phyloP scores from a whole-genome alignment of 805 yeast genomes.

The Wickerhamiella cacticola region DNA sequence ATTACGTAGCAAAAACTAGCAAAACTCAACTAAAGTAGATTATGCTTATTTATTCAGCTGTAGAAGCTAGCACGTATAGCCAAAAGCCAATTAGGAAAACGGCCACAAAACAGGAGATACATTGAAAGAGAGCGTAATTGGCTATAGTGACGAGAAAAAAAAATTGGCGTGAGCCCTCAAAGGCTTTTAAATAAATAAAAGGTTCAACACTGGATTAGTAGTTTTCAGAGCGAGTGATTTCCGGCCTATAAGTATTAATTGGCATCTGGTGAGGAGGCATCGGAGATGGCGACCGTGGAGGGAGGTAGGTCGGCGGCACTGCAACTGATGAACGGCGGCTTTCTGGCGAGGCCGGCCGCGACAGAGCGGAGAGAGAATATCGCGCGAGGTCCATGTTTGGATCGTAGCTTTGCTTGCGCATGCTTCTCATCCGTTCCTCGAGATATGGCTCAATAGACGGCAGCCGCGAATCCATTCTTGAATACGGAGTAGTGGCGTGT shows the following conservation, averaged over 20 bases:
- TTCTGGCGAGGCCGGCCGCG: constrained; percentile 10
- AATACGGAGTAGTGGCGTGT: neutral
- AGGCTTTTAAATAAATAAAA: too few relatives aligned
- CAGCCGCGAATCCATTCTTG: neutral
- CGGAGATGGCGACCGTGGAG: constrained; percentile 2
- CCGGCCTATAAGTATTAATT: neutral
- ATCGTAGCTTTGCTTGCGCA: constrained; percentile 12
- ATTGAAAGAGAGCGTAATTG: too few relatives aligned
- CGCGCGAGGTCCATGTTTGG: constrained; percentile 8
- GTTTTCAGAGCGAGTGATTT: neutral
- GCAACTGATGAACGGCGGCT: constrained; percentile 7
- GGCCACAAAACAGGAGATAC: too few relatives aligned
- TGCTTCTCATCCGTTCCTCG: constrained; percentile 5
- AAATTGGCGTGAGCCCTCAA: too few relatives aligned
- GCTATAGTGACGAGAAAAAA: too few relatives aligned
- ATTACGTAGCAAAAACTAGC: too few relatives aligned
- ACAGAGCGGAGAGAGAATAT: constrained; percentile 5
- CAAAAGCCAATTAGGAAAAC: too few relatives aligned
- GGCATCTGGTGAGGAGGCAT: neutral
- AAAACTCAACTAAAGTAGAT: too few relatives aligned
- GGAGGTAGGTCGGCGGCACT: neutral
- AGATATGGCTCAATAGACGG: constrained; percentile 7
- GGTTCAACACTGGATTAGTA: too few relatives aligned
- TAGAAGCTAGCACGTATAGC: too few relatives aligned
- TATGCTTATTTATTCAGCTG: too few relatives aligned